Conservation (phyloP, 176 grass and related monocot species). For the Otatea glauca region DNA sequence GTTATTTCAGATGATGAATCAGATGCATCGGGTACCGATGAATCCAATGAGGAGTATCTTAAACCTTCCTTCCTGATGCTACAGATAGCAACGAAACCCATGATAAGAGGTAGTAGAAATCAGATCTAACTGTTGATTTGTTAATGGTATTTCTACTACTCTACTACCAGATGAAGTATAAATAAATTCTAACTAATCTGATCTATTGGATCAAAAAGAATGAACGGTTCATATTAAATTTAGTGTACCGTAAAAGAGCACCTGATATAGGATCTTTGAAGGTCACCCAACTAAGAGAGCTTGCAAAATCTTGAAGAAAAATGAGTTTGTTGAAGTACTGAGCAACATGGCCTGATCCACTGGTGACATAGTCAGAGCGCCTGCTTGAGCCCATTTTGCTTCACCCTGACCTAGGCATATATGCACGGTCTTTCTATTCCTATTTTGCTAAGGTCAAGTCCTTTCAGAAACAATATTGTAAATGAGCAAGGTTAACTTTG, state of each 20-base stretch:
- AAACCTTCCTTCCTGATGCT: slow-evolving; percentile 45
- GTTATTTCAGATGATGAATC: slow-evolving; percentile 49
- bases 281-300: slow-evolving; percentile 61
- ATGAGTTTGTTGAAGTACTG: slow-evolving; percentile 60
- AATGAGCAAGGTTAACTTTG: slow-evolving; percentile 42
- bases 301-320: slow-evolving; percentile 82
- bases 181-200: too few species aligned
- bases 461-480: slow-evolving; percentile 45
- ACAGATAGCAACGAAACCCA: slow-evolving; percentile 11
- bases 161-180: too few species aligned
- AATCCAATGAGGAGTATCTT: slow-evolving; percentile 24
- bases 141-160: too few species aligned
- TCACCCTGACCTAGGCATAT: slow-evolving; percentile 17
- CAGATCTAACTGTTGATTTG: too few species aligned
- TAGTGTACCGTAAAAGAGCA: too few species aligned
- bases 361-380: not conserved
- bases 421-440: not conserved
- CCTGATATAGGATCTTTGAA: slow-evolving; percentile 65
- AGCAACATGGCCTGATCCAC: slow-evolving; percentile 36
- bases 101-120: too few species aligned
- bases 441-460: not conserved
- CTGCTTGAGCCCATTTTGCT: slow-evolving; percentile 31
- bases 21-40: slow-evolving; percentile 34
- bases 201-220: too few species aligned
- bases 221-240: too few species aligned